phyloP scores from a whole-genome alignment of 345 rosid species.

The Lumnitzera littorea region DNA sequence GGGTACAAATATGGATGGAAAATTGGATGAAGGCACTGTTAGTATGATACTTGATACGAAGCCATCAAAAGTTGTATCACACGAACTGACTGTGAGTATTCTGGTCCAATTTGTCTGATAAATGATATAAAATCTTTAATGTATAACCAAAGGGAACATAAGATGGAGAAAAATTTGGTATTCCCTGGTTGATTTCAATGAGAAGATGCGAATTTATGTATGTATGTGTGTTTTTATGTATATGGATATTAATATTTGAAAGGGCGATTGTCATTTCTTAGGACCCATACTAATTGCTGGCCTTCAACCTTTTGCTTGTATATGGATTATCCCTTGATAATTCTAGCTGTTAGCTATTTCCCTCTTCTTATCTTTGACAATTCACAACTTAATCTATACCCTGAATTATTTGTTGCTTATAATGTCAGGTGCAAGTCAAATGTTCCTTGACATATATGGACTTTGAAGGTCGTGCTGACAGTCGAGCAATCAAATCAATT shows the following conservation, averaged over 20 bases:
- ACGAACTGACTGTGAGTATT: slow-evolving; percentile 86
- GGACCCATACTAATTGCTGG: too few species aligned
- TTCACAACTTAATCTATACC: not conserved
- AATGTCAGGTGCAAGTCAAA: slow-evolving; percentile 77
- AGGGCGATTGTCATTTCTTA: too few species aligned
- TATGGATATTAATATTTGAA: too few species aligned
- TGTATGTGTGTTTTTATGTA: too few species aligned
- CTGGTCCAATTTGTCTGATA: not conserved
- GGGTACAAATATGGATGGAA: slow-evolving; percentile 71
- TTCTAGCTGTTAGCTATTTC: too few species aligned
- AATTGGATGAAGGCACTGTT: slow-evolving; percentile 87
- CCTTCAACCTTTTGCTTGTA: too few species aligned
- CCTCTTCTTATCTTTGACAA: not conserved
- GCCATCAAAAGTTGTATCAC: slow-evolving; percentile 94
- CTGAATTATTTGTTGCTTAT: not conserved
- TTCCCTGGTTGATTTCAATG: too few species aligned
- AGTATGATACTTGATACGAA: slow-evolving; percentile 79
- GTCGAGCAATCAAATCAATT: slow-evolving; percentile 86
- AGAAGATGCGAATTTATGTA: too few species aligned
- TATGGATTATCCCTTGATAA: too few species aligned
- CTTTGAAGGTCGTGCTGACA: slow-evolving; percentile 94
- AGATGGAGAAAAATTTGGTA: too few species aligned
- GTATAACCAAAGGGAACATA: too few species aligned
- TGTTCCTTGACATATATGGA: slow-evolving; percentile 78
- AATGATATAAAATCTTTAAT: too few species aligned